A percentile compares a stretch with the other conserved stretches of the same genome.
Evolutionary conservation across 2,329 filamentous ascomycete genomes (phyloP).

Genomic region (Fonsecaea pugnacius): DNA sequence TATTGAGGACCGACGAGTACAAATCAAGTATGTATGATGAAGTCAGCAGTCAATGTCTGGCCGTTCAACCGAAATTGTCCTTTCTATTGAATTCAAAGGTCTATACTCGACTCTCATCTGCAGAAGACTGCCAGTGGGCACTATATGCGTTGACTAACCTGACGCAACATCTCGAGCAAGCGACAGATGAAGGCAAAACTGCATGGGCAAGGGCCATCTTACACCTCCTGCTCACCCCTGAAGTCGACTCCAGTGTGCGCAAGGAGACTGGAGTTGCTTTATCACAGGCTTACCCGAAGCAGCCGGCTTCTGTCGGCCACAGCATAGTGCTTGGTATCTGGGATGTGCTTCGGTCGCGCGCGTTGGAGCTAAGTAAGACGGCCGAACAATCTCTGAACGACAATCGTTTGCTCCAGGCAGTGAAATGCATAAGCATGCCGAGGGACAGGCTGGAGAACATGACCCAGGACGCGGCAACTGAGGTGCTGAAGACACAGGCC

Average conservation of each 20-base stretch:
- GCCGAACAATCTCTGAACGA: slow-evolving; percentile 61
- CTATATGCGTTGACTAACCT: slow-evolving; percentile 70
- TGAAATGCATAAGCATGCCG: slow-evolving; percentile 51
- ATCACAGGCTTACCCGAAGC: slow-evolving; percentile 64
- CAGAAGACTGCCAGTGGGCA: slow-evolving; percentile 80
- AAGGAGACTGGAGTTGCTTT: slow-evolving; percentile 67
- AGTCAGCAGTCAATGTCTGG: slow-evolving; percentile 46
- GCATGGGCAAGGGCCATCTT: slow-evolving; percentile 86
- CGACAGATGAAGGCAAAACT: slow-evolving; percentile 58
- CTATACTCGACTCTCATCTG: slow-evolving; percentile 75
- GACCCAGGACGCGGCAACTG: slow-evolving; percentile 49
- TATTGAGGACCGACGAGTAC: slow-evolving; percentile 45
- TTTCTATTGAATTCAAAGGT: slow-evolving; percentile 83
- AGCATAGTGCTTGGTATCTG: slow-evolving; percentile 75
- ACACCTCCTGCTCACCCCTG: slow-evolving; percentile 71
- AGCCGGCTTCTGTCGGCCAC: slow-evolving; percentile 63
- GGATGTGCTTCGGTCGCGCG: slow-evolving; percentile 69
- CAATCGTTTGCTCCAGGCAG: slow-evolving; percentile 65
- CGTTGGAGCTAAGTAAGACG: slow-evolving; percentile 14
- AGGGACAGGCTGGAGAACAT: slow-evolving; percentile 37
- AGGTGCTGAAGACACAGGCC: slow-evolving; percentile 69
- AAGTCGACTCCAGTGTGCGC: slow-evolving; percentile 65
- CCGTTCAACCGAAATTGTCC: slow-evolving; percentile 78
- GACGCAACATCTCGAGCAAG: slow-evolving; percentile 59
- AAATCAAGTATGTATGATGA: slow-evolving; percentile 25